phyloP scores from a whole-genome alignment of 768 basidiomycete species.

The Naganishia vishniacii region DNA sequence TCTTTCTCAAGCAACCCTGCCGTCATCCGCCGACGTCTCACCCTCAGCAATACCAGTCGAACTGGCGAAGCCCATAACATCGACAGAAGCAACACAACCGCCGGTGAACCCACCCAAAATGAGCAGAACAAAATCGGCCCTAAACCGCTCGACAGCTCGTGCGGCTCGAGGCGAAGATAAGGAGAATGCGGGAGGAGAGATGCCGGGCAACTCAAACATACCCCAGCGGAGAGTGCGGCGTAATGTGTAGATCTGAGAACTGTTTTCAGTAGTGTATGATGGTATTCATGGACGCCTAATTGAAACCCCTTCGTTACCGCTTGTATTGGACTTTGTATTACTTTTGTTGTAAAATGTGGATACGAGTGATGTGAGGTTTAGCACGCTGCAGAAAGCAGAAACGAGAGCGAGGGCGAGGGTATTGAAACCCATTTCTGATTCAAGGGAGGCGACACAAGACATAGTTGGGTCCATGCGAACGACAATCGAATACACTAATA shows the following conservation, averaged over 20 bases:
- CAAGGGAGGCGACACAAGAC: too few relatives aligned
- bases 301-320: background rate
- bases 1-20: background rate
- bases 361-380: background rate
- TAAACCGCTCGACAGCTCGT: constrained; percentile 4
- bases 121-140: constrained; percentile 19
- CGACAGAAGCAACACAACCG: background rate
- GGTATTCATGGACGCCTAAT: constrained; percentile 5
- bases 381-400: too few relatives aligned
- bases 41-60: constrained; percentile 6
- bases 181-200: constrained; percentile 15
- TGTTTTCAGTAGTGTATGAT: background rate
- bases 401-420: too few relatives aligned
- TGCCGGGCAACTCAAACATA: background rate
- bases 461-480: too few relatives aligned
- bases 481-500: too few relatives aligned
- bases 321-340: background rate
- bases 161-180: constrained; percentile 11
- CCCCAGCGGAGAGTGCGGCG: constrained; percentile 14
- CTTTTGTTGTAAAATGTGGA: background rate
- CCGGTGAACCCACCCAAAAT: background rate
- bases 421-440: too few relatives aligned
- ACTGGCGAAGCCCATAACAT: constrained; percentile 4
- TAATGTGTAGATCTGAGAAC: background rate
- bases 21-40: background rate